A percentile compares a stretch with the other conserved stretches of the same genome.
These are phyloP conservation scores for Kalanchoe fedtschenkoi DNA, from an alignment of 164 flowering plant species.

Conservation along the genomic window DNA sequence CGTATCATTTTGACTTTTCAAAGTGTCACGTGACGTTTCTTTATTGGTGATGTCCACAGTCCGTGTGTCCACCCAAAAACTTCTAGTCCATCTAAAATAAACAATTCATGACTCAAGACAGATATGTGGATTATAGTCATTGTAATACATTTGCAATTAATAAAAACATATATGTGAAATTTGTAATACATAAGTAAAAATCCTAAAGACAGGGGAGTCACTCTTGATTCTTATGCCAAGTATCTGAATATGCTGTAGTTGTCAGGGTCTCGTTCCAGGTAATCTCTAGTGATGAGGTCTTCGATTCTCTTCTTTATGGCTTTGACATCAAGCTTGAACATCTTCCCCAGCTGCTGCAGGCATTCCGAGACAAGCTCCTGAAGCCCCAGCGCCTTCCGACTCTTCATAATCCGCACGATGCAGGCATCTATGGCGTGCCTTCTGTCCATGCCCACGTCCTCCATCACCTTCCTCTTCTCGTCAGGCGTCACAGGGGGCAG, in stretches of 20 bases:
- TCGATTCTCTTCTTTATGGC: not conserved
- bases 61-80: too few species aligned
- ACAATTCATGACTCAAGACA: too few species aligned
- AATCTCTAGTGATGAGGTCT: not conserved
- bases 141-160: too few species aligned
- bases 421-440: constrained; percentile 20
- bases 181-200: too few species aligned
- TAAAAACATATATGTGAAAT: too few species aligned
- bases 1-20: too few species aligned
- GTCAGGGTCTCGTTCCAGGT: not conserved
- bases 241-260: not conserved
- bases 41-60: too few species aligned
- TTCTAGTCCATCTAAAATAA: too few species aligned
- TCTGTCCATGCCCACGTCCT: constrained; percentile 18
- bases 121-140: too few species aligned
- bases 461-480: not conserved
- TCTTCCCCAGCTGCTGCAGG: not conserved
- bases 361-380: not conserved
- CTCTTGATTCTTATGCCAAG: too few species aligned
- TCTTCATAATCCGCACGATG: constrained; percentile 19
- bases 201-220: too few species aligned
- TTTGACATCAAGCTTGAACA: not conserved
- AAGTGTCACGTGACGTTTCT: too few species aligned
- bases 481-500: constrained; percentile 2
- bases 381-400: constrained; percentile 5